Percentiles rank a stretch among this genome's conserved stretches.
These are phyloP conservation scores for Populus alba DNA, from an alignment of 345 rosid species.

Conservation along the genomic window DNA sequence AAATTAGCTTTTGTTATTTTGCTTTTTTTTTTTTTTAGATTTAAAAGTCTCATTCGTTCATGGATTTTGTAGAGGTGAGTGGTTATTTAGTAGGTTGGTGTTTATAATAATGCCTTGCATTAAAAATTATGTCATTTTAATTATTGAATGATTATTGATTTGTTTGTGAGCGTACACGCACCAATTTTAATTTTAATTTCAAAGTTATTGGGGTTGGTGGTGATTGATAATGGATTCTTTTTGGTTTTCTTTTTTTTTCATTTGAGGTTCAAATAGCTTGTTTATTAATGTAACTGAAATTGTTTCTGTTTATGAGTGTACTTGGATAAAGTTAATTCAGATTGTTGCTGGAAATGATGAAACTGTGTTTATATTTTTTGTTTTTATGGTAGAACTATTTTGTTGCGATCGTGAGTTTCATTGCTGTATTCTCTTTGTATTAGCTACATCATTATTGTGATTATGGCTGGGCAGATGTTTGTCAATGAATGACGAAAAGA, in stretches of 20 bases:
- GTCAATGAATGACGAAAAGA: background rate
- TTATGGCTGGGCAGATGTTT: background rate
- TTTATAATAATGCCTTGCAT: background rate
- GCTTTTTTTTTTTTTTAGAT: background rate
- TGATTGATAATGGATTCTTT: background rate
- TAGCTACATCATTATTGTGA: background rate
- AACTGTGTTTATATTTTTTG: background rate
- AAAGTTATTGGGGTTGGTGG: background rate
- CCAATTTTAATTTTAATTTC: background rate
- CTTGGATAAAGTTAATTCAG: background rate
- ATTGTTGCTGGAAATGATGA: background rate
- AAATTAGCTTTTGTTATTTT: background rate
- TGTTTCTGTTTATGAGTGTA: background rate
- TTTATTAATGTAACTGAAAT: background rate
- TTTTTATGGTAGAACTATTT: background rate
- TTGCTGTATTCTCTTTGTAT: background rate
- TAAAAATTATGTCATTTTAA: constrained; percentile 1
- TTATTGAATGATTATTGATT: background rate
- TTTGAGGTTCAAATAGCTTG: background rate
- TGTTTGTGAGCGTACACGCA: background rate
- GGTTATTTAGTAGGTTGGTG: background rate
- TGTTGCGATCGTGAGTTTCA: background rate
- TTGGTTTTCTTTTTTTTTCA: background rate
- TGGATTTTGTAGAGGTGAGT: constrained; percentile 5
- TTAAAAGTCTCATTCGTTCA: background rate